Conservation (phyloP, 495 filamentous ascomycete species). For the Aspergillus ostianus region DNA sequence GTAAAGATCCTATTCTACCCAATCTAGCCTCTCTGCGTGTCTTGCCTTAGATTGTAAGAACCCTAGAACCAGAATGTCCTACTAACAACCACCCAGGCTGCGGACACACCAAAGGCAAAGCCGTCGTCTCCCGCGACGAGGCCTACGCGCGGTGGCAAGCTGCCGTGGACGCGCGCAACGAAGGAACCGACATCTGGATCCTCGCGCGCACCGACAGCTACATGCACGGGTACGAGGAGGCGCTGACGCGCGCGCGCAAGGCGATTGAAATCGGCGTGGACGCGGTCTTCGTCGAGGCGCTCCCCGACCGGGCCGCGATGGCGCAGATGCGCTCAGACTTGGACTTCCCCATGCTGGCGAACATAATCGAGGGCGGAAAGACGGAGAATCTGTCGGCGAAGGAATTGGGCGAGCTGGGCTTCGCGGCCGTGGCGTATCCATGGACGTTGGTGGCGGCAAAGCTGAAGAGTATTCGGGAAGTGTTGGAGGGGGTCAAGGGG, state of each 20-base stretch:
- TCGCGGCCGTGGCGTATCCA: conserved; percentile 39
- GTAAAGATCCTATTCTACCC: conserved; percentile 13
- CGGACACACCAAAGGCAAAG: conserved; percentile 45
- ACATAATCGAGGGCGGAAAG: conserved; percentile 46
- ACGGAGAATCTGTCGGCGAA: conserved; percentile 41
- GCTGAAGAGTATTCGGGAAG: conserved; percentile 37
- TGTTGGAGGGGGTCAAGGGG: conserved; percentile 37
- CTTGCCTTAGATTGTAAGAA: too few relatives aligned
- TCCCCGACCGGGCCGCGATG: conserved; percentile 41
- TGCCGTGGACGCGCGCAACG: conserved; percentile 40
- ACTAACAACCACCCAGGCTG: conserved; percentile 26
- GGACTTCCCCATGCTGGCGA: conserved; percentile 36
- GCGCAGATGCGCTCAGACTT: conserved; percentile 31
- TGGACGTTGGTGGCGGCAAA: conserved; percentile 43
- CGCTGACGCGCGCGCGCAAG: conserved; percentile 32
- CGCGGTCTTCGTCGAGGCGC: conserved; percentile 42
- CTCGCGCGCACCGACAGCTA: conserved; percentile 40
- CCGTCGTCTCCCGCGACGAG: conserved; percentile 41
- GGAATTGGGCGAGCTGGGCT: conserved; percentile 37
- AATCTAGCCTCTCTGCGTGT: too few relatives aligned
- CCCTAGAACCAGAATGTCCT: too few relatives aligned
- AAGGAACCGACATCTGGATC: conserved; percentile 41
- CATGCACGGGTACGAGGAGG: conserved; percentile 40
- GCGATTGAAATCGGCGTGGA: conserved; percentile 39
- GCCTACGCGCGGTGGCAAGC: conserved; percentile 41